Conservation (phyloP, 805 yeast species). For the Wickerhamiella alocasiicola region DNA sequence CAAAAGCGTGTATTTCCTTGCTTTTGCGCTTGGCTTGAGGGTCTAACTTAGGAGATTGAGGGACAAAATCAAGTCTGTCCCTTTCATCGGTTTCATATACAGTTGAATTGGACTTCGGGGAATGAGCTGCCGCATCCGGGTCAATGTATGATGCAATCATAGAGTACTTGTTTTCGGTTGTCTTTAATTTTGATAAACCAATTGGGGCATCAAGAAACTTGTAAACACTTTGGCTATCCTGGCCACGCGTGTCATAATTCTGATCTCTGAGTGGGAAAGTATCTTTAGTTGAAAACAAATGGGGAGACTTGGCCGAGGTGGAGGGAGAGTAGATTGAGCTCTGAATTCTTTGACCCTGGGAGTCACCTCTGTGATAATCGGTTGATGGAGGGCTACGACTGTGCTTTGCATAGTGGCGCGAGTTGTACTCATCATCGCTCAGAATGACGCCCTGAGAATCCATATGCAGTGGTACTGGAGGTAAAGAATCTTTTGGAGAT, state of each 20-base stretch:
- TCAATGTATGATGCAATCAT: constrained; percentile 4
- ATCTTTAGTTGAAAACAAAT: background rate
- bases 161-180: background rate
- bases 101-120: too few species aligned
- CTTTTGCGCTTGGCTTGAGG: too few species aligned
- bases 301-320: background rate
- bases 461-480: constrained; percentile 1
- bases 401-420: too few species aligned
- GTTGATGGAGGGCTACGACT: too few species aligned
- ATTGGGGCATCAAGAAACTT: constrained; percentile 1
- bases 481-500: constrained; percentile 1
- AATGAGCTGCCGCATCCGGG: too few species aligned
- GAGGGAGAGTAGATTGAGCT: background rate
- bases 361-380: too few species aligned
- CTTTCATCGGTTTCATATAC: too few species aligned
- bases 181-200: background rate
- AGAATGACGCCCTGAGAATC: background rate
- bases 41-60: too few species aligned
- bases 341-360: background rate
- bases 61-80: too few species aligned
- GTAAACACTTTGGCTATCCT: background rate
- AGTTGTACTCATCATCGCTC: background rate
- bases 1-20: too few species aligned
- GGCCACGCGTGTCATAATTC: background rate
- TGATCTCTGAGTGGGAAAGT: background rate